Conservation (phyloP, 2,329 filamentous ascomycete species). For the Fusarium sp. region DNA sequence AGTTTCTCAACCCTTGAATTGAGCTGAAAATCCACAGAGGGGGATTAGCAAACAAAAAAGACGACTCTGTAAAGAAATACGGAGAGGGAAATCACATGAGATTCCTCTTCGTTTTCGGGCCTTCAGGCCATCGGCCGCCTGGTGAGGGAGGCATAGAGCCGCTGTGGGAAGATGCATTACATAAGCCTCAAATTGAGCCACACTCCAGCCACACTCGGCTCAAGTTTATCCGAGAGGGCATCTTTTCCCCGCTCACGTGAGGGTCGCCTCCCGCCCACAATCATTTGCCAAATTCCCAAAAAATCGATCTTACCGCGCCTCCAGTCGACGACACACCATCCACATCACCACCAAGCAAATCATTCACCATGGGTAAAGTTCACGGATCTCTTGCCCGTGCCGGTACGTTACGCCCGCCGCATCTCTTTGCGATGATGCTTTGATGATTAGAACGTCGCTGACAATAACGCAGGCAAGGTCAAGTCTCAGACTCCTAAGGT, state of each 20-base stretch:
- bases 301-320: conserved; percentile 46
- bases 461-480: conserved; percentile 90
- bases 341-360: conserved; percentile 54
- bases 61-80: neutral
- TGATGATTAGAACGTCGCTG: conserved; percentile 35
- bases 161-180: neutral
- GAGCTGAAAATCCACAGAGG: neutral
- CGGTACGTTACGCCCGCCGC: conserved; percentile 51
- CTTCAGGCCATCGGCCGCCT: neutral
- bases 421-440: conserved; percentile 14
- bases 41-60: neutral
- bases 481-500: conserved; percentile 96
- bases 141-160: neutral
- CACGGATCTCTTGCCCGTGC: conserved; percentile 95
- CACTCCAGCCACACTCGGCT: conserved; percentile 17
- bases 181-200: conserved; percentile 7
- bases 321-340: conserved; percentile 48
- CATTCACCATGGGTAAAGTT: conserved; percentile 85
- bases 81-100: neutral
- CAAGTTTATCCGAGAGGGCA: conserved; percentile 51
- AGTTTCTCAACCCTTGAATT: neutral
- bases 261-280: conserved; percentile 50
- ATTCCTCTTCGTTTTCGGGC: neutral
- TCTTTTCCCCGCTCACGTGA: conserved; percentile 52
- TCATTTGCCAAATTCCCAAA: conserved; percentile 52